These are phyloP conservation scores for Fusarium sp. DNA, from an alignment of 2,329 filamentous ascomycete genomes.

Conservation along the genomic window DNA sequence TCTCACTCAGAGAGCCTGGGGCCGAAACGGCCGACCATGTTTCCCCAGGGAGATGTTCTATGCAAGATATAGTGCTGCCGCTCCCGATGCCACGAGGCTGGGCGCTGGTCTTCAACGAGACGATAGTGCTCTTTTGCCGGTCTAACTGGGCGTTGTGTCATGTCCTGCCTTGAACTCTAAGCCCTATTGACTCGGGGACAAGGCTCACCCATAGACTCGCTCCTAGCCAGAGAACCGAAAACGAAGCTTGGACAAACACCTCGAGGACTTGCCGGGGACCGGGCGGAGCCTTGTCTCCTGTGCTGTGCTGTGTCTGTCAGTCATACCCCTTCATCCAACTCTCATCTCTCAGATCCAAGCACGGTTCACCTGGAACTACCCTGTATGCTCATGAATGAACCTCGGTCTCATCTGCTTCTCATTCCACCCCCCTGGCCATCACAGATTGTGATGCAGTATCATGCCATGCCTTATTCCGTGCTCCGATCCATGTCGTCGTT, in stretches of 20 bases:
- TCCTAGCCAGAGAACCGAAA: neutral
- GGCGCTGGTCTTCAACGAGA: neutral
- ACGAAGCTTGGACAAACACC: neutral
- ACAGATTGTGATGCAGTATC: constrained; percentile 10
- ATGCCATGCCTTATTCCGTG: constrained; percentile 4
- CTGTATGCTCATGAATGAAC: constrained; percentile 26
- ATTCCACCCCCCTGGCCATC: neutral
- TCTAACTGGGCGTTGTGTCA: neutral
- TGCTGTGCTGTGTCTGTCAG: constrained; percentile 11
- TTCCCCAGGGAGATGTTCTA: constrained; percentile 26
- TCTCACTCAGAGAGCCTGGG: constrained; percentile 8
- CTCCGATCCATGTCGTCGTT: constrained; percentile 19
- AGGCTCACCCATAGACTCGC: neutral
- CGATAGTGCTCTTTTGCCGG: neutral
- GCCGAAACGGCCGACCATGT: constrained; percentile 18
- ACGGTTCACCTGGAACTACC: constrained; percentile 7
- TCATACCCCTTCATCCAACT: constrained; percentile 23
- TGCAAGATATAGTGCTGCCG: constrained; percentile 43
- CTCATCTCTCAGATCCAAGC: constrained; percentile 25
- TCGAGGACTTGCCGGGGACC: constrained; percentile 25
- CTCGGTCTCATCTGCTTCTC: constrained; percentile 25
- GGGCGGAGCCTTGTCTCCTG: constrained; percentile 28
- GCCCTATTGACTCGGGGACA: neutral
- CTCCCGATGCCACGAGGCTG: constrained; percentile 12
- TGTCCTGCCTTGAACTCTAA: neutral